Base-by-base conservation (phyloP, 2,329 filamentous ascomycete species). In the Aspergillus thermomutatus region DNA sequence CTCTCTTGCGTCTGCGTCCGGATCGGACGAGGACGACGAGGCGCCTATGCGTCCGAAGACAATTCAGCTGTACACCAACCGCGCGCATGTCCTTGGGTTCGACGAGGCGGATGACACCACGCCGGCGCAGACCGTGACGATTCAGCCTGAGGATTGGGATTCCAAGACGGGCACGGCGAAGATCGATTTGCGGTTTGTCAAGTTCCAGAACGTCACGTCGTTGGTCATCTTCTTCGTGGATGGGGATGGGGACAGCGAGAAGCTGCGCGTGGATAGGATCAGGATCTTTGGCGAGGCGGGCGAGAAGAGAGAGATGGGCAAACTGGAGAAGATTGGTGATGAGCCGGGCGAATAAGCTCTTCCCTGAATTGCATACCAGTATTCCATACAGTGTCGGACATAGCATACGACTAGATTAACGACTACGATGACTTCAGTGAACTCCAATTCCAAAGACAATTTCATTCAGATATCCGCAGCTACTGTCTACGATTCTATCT, bases 181-280 rank as follows among this genome's bases (percentile, higher is more conserved):
- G 66, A 77, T 93, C 53, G 77, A 83, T 47, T 78, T 97, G 66
- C 89, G 92, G 14, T 97, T 93, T 69, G 94, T 99, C 76, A 97
- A 97, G 79, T 99, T 97, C 80, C 94, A 97, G 78, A 95, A 92
- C 70, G 89, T 97, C 53, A 89, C 86, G 58, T 94, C 87, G 60
- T 71, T 99, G 66, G 88, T 96, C 19, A 66, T 99, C 10, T 99
- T 97, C 73, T 87, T 99, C 34, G 89, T 90, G 53, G 88, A 95
- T 71, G 92, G 92, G 2, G 90, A 93, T 54, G 87, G 87, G 19
- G 88, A 91, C 52, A 85, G 87, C 46, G 92, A 97, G 72, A 92
- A 90, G 79, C 88, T 94, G 56, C 87, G 94, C 55, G 75, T 99
- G 41, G 79, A 81, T 58, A 67, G 79, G 11, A 61, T 81, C 53